Evolutionary conservation across 1,284 basidiomycete genomes (phyloP).

Genomic region (Ganoderma resinaceum): DNA sequence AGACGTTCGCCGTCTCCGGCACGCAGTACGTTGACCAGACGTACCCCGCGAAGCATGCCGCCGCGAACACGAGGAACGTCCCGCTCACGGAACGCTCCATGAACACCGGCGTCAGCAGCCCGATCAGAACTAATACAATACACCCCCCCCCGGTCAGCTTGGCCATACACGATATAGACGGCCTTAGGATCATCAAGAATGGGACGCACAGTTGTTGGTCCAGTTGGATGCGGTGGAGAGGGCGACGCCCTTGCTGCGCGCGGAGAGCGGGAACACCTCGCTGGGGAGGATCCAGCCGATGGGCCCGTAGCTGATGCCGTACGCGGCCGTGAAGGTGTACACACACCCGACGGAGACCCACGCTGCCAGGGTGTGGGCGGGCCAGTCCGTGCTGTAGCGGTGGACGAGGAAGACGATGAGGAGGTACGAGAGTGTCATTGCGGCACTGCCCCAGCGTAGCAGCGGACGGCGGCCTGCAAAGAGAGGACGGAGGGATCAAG

Average conservation of each 20-base stretch:
- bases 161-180: not conserved
- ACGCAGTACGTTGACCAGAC: conserved; percentile 73
- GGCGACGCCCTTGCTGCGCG: conserved; percentile 85
- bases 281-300: conserved; percentile 85
- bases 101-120: conserved; percentile 78
- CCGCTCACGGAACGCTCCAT: conserved; percentile 69
- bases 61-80: conserved; percentile 73
- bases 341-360: conserved; percentile 76
- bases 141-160: conserved; percentile 1
- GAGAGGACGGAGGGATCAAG: not conserved
- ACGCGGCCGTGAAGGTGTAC: conserved; percentile 83
- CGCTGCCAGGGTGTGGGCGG: conserved; percentile 59
- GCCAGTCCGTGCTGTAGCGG: conserved; percentile 61
- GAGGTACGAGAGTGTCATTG: conserved; percentile 79
- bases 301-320: conserved; percentile 86
- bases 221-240: conserved; percentile 88
- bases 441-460: conserved; percentile 68
- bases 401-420: conserved; percentile 72
- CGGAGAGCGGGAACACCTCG: conserved; percentile 88
- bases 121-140: conserved; percentile 68
- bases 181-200: not conserved
- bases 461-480: conserved; percentile 66
- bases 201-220: conserved; percentile 75
- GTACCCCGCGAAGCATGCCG: conserved; percentile 69
- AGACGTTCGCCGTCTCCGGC: conserved; percentile 79